phyloP scores from a whole-genome alignment of 116 monocot species.

The Thalassia testudinum region DNA sequence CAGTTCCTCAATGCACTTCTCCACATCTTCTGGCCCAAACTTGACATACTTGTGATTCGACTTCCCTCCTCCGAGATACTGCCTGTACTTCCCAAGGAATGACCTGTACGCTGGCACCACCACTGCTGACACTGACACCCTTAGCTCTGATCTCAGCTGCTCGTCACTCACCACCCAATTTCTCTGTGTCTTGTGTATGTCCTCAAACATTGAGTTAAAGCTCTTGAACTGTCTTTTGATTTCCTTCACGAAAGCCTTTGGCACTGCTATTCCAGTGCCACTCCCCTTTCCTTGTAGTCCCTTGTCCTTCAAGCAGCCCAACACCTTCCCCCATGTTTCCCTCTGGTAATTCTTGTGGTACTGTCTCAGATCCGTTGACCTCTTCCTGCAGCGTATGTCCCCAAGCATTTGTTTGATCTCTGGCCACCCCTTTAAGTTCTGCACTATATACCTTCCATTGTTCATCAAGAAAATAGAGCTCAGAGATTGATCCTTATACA shows the following conservation, averaged over 20 bases:
- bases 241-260: conserved; percentile 9
- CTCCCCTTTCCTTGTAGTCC: conserved; percentile 22
- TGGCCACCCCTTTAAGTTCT: conserved; percentile 37
- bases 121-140: conserved; percentile 46
- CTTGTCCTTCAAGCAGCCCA: conserved; percentile 35
- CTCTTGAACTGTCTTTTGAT: conserved; percentile 45
- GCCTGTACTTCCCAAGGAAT: conserved; percentile 32
- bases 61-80: conserved; percentile 28
- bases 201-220: conserved; percentile 48
- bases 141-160: conserved; percentile 50
- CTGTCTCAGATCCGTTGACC: conserved; percentile 30
- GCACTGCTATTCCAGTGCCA: too few relatives aligned
- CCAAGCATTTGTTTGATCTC: conserved; percentile 39
- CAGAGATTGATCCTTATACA: conserved; percentile 48
- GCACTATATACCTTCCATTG: conserved; percentile 72
- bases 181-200: conserved; percentile 47
- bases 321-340: conserved; percentile 43
- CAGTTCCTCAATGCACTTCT: conserved; percentile 35
- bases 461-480: conserved; percentile 72
- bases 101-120: conserved; percentile 46
- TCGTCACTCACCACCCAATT: conserved; percentile 44
- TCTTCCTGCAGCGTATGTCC: conserved; percentile 32
- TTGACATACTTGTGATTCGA: conserved; percentile 52
- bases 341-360: conserved; percentile 59
- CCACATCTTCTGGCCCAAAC: conserved; percentile 38